Base-by-base conservation (phyloP, 371 early-diverging fungal genomes). In the Rhizopus microsporus region DNA sequence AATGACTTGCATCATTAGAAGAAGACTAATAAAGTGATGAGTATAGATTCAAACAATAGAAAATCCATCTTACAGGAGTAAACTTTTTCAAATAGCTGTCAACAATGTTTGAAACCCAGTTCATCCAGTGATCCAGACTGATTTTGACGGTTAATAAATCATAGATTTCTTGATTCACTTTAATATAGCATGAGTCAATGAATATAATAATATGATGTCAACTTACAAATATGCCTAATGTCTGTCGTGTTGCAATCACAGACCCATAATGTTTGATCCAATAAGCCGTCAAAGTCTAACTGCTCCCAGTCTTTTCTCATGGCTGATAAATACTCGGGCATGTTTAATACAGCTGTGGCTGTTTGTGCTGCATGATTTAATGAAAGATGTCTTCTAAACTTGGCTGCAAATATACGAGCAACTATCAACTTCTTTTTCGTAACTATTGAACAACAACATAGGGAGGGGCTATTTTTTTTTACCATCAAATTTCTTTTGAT, bases 201-300 rank as follows among this genome's bases (percentile, higher is more conserved):
- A 51, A 16, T 31, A 5, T 29, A 15, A 6, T 45, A 30, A 7
- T n/a, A 47, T 39, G 23, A 37, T 32, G 16, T 13, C 7, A 17
- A 63, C 67, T 55, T 71, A 78, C 80, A 55, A 4, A 69, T 68
- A 46, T 64, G 55, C 51, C 62, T 59, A 16, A 85, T 56, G 23
- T 80, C 72, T 3, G 38, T 48, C 6, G 56, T 59, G 9, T 71
- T 65, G 53, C 85, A 84, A 51, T 79, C 80, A 55, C 79, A 77
- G 13, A 82, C 67, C 84, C 83, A 85, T 13, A 69, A 53, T 5
- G 78, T 75, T 51, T 83, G 84, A 33, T 81, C 83, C 15, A 71
- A 54, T 16, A 86, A 63, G 31, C 62, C 61, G 7, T 69, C 78
- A 52, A 84, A 62, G 35, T 84, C 84, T 29, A 84, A 59, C 3